These are phyloP conservation scores for Trichoderma semiorbis DNA, from an alignment of 2,329 filamentous ascomycete genomes.

Conservation along the genomic window DNA sequence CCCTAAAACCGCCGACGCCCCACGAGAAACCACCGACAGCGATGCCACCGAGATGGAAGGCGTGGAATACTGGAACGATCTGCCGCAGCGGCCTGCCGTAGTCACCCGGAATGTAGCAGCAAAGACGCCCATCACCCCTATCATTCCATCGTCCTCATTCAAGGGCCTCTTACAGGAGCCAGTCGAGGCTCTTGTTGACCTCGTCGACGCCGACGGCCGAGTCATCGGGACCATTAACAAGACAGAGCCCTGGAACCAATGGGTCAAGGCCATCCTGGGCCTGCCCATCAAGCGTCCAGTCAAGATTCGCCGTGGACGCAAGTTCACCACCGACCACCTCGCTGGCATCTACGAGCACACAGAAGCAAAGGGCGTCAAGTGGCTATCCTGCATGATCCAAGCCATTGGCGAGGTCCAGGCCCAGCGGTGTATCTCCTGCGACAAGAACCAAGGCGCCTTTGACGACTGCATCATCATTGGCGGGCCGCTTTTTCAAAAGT, in stretches of 20 bases:
- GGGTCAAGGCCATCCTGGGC: conserved; percentile 36
- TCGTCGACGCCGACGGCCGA: conserved; percentile 37
- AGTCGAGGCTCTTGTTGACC: conserved; percentile 30
- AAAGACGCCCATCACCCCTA: conserved; percentile 13
- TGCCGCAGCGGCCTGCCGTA: neutral
- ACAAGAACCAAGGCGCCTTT: conserved; percentile 43
- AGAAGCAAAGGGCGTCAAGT: conserved; percentile 43
- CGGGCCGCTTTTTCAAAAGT: conserved; percentile 42
- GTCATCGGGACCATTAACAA: conserved; percentile 37
- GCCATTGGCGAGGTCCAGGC: conserved; percentile 43
- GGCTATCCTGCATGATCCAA: conserved; percentile 49
- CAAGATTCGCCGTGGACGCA: conserved; percentile 40
- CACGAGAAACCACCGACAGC: conserved; percentile 10
- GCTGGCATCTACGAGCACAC: conserved; percentile 40
- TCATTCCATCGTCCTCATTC: neutral
- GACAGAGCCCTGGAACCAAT: conserved; percentile 39
- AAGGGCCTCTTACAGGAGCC: neutral
- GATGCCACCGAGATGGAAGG: conserved; percentile 23
- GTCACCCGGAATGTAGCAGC: neutral
- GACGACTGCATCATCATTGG: conserved; percentile 44
- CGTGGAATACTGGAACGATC: conserved; percentile 13
- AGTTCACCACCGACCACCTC: conserved; percentile 39
- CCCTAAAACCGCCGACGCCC: conserved; percentile 18
- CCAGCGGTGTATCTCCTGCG: conserved; percentile 40
- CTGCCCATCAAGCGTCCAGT: conserved; percentile 39